Evolutionary conservation across 148 eudicot species (phyloP).

Genomic region (Rhododendron ferrugineum): DNA sequence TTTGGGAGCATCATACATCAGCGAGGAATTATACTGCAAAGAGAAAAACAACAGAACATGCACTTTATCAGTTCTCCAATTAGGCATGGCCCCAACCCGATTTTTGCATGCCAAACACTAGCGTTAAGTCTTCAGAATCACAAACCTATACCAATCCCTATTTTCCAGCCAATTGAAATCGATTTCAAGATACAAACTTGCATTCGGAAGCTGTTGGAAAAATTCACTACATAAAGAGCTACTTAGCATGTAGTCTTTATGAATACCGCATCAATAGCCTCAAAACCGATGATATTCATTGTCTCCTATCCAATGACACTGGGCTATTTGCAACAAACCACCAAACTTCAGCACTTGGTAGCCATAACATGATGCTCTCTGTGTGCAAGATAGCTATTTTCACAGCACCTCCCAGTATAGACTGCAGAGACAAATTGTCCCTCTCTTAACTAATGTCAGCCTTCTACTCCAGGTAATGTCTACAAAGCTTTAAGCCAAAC

Average conservation of each 20-base stretch:
- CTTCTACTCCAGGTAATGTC: neutral
- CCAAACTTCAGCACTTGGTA: constrained; percentile 1
- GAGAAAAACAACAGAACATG: neutral
- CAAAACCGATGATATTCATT: neutral
- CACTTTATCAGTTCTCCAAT: neutral
- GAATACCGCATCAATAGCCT: neutral
- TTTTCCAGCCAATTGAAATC: neutral
- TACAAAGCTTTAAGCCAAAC: neutral
- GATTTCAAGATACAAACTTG: neutral
- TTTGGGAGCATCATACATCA: neutral
- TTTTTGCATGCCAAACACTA: neutral
- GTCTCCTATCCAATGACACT: neutral
- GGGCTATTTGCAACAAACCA: neutral
- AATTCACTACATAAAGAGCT: neutral
- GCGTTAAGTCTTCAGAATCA: neutral
- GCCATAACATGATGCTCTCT: neutral
- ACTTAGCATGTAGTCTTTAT: neutral
- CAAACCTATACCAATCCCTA: neutral
- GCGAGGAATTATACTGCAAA: neutral
- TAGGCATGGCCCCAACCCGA: neutral
- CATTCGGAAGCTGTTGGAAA: neutral
- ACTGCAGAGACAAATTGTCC: neutral
- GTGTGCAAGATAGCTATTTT: neutral
- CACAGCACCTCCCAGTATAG: neutral
- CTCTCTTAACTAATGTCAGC: neutral